phyloP scores from a whole-genome alignment of 768 basidiomycete genomes.

The Boletellus ananiceps region DNA sequence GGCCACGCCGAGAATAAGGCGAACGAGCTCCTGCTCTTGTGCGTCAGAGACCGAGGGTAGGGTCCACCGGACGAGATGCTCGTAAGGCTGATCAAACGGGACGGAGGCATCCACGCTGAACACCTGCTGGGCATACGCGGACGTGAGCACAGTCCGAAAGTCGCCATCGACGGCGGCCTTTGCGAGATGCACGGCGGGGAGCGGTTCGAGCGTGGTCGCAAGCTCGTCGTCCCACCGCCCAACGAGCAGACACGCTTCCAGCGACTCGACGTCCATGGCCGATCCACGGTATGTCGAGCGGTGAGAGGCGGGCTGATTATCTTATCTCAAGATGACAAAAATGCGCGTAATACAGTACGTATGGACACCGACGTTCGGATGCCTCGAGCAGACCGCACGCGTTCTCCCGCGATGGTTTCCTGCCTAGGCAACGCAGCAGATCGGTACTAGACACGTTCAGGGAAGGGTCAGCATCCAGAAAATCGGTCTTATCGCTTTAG shows the following conservation, averaged over 20 bases:
- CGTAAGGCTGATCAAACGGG: constrained; percentile 38
- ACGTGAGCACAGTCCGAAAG: constrained; percentile 51
- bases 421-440: too few relatives aligned
- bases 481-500: background rate
- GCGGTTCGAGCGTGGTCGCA: constrained; percentile 17
- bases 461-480: background rate
- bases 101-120: constrained; percentile 31
- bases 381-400: background rate
- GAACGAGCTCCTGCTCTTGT: constrained; percentile 48
- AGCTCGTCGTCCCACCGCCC: constrained; percentile 40
- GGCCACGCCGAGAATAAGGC: constrained; percentile 66
- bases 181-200: constrained; percentile 37
- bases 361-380: too few relatives aligned
- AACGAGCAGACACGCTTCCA: constrained; percentile 57
- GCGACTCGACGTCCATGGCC: constrained; percentile 11
- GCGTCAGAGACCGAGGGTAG: constrained; percentile 29
- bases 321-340: background rate
- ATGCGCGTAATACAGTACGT: too few relatives aligned
- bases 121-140: constrained; percentile 39
- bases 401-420: background rate
- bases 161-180: constrained; percentile 56
- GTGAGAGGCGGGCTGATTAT: background rate
- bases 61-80: constrained; percentile 32
- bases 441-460: background rate
- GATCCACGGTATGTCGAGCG: too few relatives aligned